phyloP scores from a whole-genome alignment of 1,284 basidiomycete species.

The Leccinum subrobustum region DNA sequence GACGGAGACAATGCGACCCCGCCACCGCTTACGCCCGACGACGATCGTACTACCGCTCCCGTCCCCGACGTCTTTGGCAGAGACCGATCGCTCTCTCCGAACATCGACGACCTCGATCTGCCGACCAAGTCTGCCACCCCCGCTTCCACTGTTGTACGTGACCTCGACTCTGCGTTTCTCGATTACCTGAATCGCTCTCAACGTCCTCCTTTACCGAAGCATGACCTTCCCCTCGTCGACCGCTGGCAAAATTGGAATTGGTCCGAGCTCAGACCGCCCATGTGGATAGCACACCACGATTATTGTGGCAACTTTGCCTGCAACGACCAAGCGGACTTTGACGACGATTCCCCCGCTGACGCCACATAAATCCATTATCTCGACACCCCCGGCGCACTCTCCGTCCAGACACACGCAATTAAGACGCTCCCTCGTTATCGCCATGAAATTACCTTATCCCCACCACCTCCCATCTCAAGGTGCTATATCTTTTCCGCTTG shows the following conservation, averaged over 20 bases:
- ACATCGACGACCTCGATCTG: slow-evolving; percentile 20
- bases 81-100: slow-evolving; percentile 26
- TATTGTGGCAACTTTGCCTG: slow-evolving; percentile 1
- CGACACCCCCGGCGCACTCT: slow-evolving; percentile 15
- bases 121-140: slow-evolving; percentile 5
- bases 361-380: slow-evolving; percentile 13
- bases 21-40: slow-evolving; percentile 39
- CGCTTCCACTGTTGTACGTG: slow-evolving; percentile 23
- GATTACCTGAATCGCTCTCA: slow-evolving; percentile 22
- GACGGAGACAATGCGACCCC: slow-evolving; percentile 30
- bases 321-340: slow-evolving; percentile 22
- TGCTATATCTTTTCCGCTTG: slow-evolving; percentile 12
- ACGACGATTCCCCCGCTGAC: slow-evolving; percentile 16
- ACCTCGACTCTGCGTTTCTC: slow-evolving; percentile 18
- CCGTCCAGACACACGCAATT: slow-evolving; percentile 8
- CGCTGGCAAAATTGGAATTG: slow-evolving; percentile 35
- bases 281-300: slow-evolving; percentile 20
- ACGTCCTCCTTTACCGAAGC: slow-evolving; percentile 23
- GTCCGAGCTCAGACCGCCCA: slow-evolving; percentile 32
- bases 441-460: slow-evolving; percentile 12
- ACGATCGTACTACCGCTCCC: slow-evolving; percentile 28
- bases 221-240: slow-evolving; percentile 20
- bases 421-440: slow-evolving; percentile 14
- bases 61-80: slow-evolving; percentile 14
- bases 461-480: slow-evolving; percentile 4